A percentile compares a stretch with the other conserved stretches of the same genome.
phyloP scores from a whole-genome alignment of 345 rosid genomes.

The Rhodomyrtus tomentosa region DNA sequence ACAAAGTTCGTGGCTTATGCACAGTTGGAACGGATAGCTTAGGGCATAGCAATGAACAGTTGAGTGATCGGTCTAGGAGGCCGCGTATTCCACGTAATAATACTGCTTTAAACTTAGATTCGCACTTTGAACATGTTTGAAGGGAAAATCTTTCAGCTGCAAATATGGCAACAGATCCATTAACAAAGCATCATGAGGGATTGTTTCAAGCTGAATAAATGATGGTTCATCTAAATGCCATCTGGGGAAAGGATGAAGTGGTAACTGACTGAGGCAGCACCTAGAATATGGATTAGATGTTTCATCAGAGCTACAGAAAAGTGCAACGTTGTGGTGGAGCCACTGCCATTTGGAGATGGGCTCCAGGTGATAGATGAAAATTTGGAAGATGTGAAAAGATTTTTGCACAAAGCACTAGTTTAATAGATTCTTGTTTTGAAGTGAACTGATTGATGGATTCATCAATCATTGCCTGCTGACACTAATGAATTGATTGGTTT shows the following conservation, averaged over 20 bases:
- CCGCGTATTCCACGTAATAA: neutral
- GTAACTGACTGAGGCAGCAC: neutral
- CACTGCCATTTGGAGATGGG: neutral
- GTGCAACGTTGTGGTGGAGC: neutral
- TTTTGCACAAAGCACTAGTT: neutral
- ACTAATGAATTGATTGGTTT: neutral
- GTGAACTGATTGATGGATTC: neutral
- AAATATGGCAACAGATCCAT: neutral
- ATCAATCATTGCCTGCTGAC: neutral
- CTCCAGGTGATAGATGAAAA: neutral
- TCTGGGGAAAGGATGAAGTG: neutral
- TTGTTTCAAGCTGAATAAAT: neutral
- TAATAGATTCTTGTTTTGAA: neutral
- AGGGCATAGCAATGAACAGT: neutral
- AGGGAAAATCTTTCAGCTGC: neutral
- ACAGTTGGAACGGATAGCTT: neutral
- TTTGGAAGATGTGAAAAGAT: neutral
- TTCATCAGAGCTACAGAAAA: neutral
- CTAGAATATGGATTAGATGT: neutral
- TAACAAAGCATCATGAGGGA: neutral
- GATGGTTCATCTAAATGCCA: neutral
- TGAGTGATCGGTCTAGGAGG: neutral
- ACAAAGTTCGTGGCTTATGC: neutral
- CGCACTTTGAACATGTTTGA: neutral
- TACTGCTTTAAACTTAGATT: neutral